A percentile compares a stretch with the other conserved stretches of the same genome.
Conservation (phyloP, 129 eudicot species). For the Escallonia herrerae region DNA sequence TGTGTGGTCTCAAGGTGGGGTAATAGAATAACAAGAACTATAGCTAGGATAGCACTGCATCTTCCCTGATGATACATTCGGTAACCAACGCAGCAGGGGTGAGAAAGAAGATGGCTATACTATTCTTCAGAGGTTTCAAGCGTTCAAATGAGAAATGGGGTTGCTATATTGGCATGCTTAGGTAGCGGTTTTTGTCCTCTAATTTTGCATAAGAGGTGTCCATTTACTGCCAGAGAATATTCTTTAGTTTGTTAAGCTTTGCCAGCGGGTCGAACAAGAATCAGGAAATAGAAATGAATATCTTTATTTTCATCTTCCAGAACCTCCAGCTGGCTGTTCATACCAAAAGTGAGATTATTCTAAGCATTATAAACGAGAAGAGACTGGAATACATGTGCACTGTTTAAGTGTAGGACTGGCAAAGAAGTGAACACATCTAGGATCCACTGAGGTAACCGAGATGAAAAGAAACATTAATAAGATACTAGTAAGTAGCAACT, state of each 20-base stretch:
- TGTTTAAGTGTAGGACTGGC: too few species aligned
- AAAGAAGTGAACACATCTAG: too few species aligned
- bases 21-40: neutral
- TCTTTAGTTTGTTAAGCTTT: too few species aligned
- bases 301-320: too few species aligned
- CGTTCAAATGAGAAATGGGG: constrained; percentile 1
- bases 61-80: constrained; percentile 12
- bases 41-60: neutral
- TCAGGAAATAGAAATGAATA: neutral
- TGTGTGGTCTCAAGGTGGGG: neutral
- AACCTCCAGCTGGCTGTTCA: neutral
- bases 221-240: constrained; percentile 1
- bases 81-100: too few species aligned
- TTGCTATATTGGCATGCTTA: neutral
- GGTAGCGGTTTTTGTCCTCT: neutral
- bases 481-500: too few species aligned
- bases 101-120: neutral
- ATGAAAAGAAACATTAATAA: too few species aligned
- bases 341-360: neutral
- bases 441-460: too few species aligned
- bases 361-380: too few species aligned
- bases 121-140: too few species aligned
- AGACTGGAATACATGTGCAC: too few species aligned
- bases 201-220: neutral
- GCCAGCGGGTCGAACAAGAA: neutral